Evolutionary conservation across 2,329 filamentous ascomycete species (phyloP).

Genomic region (Tympanopsis confertula): DNA sequence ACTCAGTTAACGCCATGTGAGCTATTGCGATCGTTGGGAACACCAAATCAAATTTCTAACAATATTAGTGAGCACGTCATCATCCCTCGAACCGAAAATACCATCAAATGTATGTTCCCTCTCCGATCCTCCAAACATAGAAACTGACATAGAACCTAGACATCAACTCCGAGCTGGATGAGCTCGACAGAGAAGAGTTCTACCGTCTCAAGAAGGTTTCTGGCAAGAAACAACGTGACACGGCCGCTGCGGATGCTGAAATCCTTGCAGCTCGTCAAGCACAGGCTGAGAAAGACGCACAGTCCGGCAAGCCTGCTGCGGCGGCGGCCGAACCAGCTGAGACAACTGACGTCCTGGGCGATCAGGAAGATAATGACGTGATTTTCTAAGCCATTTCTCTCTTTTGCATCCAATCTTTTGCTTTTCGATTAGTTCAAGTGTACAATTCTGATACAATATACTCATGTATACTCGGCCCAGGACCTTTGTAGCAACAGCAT

Average conservation of each 20-base stretch:
- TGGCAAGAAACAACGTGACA: conserved; percentile 71
- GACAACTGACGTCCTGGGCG: conserved; percentile 58
- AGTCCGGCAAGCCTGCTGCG: conserved; percentile 9
- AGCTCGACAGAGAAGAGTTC: conserved; percentile 95
- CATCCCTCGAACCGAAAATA: conserved; percentile 95
- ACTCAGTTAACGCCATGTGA: conserved; percentile 79
- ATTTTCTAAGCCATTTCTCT: conserved; percentile 51
- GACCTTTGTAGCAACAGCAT: too few relatives aligned
- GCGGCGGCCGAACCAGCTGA: conserved; percentile 39
- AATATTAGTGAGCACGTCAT: conserved; percentile 70
- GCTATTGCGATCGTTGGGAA: conserved; percentile 13
- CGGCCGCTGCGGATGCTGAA: conserved; percentile 60
- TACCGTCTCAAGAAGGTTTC: conserved; percentile 94
- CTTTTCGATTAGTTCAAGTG: neutral
- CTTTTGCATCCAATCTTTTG: conserved; percentile 3
- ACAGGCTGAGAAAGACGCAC: conserved; percentile 24
- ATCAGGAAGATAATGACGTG: conserved; percentile 71
- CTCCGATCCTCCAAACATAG: neutral
- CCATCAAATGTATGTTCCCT: conserved; percentile 71
- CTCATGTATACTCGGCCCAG: too few relatives aligned
- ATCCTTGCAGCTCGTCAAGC: conserved; percentile 61
- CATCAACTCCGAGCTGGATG: conserved; percentile 96
- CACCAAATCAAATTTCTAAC: conserved; percentile 9
- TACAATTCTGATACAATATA: too few relatives aligned
- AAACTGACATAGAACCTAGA: conserved; percentile 35